Evolutionary conservation across 2,329 filamentous ascomycete species (phyloP).

Genomic region (Cytospora schulzeri): DNA sequence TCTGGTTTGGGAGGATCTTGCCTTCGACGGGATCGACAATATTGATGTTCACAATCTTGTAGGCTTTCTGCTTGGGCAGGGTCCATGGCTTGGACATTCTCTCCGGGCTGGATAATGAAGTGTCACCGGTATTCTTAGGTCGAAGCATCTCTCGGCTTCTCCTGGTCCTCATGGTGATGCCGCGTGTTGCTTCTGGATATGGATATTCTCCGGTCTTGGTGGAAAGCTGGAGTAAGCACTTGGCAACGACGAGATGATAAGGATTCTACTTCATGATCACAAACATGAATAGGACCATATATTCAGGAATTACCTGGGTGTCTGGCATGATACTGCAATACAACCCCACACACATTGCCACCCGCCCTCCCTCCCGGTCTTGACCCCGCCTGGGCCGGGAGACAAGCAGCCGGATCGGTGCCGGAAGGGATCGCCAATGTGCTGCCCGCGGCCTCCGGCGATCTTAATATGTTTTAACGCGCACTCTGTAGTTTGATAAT

Average conservation of each 20-base stretch:
- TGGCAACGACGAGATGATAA: no score
- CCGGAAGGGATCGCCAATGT: not conserved
- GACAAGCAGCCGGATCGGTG: conserved; percentile 17
- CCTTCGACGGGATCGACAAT: conserved; percentile 45
- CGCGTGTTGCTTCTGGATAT: not conserved
- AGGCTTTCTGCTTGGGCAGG: conserved; percentile 36
- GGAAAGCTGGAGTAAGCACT: no score
- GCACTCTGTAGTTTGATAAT: no score
- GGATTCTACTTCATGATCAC: no score
- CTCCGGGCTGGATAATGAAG: conserved; percentile 12
- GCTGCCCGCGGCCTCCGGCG: not conserved
- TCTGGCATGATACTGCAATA: no score
- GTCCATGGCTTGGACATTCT: conserved; percentile 40
- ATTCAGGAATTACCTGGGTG: no score
- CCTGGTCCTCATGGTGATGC: conserved; percentile 2
- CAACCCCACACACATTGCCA: not conserved
- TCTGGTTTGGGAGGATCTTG: conserved; percentile 33
- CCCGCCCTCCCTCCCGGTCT: not conserved
- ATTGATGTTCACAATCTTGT: conserved; percentile 46
- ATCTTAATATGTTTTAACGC: no score
- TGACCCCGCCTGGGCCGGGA: not conserved
- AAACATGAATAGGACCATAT: not conserved
- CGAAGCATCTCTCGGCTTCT: no score
- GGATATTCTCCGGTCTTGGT: no score
- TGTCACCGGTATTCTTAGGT: not conserved